Evolutionary conservation across 2,329 filamentous ascomycete genomes (phyloP).

Genomic region (Cladosporium cucumerinum): DNA sequence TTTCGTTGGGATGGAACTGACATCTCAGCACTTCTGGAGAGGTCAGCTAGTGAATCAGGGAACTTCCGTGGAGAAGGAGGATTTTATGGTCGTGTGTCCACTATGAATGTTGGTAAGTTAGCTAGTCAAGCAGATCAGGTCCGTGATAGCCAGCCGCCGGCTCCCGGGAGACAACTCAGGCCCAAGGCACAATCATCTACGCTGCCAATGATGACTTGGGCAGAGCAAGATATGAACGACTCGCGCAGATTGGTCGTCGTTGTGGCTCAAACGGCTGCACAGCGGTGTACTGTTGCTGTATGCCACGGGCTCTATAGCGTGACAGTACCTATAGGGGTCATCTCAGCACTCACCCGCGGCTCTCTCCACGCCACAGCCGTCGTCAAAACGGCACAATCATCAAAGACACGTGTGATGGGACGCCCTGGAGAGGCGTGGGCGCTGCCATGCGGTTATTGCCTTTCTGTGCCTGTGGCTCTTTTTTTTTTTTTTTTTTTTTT

Average conservation of each 20-base stretch:
- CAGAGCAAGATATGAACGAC: background rate
- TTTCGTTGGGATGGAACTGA: background rate
- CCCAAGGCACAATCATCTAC: background rate
- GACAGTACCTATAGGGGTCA: background rate
- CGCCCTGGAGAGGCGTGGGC: background rate
- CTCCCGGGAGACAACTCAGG: background rate
- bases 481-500: background rate
- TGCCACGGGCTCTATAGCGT: background rate
- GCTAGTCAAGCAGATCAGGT: background rate
- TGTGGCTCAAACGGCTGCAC: background rate
- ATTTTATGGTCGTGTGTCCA: background rate
- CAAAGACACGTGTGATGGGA: conserved; percentile 11
- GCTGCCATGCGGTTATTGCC: background rate
- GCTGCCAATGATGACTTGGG: background rate
- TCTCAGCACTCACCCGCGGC: conserved; percentile 12
- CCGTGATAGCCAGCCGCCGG: background rate
- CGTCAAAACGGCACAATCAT: conserved; percentile 1
- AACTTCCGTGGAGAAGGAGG: background rate
- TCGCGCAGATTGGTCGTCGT: background rate
- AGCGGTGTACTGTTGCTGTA: background rate
- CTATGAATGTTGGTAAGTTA: background rate
- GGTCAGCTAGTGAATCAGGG: background rate
- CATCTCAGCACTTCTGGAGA: background rate
- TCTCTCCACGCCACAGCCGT: conserved; percentile 9
- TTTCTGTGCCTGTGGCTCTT: background rate